Percentiles rank a stretch among this genome's conserved stretches.
Evolutionary conservation across 192 early-diverging fungal genomes (phyloP).

Genomic region (Oehlia diaphana): DNA sequence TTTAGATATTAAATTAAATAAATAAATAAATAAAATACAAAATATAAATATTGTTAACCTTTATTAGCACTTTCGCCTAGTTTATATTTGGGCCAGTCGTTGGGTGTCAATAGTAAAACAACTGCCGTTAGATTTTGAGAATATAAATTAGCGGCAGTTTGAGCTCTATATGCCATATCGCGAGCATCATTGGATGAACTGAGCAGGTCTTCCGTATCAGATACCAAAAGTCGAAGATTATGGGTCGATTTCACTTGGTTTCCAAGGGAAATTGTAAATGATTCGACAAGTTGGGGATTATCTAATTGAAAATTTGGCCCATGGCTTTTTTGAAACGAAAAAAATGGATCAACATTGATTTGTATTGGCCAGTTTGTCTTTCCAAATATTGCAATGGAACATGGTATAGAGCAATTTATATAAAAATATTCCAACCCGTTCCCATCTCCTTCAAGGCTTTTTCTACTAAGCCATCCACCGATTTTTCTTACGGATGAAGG

Average conservation of each 20-base stretch:
- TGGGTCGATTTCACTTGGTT: constrained; percentile 76
- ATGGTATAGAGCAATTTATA: neutral
- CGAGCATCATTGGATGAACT: constrained; percentile 43
- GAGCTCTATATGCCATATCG: constrained; percentile 64
- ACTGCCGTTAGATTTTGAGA: constrained; percentile 60
- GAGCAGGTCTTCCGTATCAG: constrained; percentile 52
- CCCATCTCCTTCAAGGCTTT: constrained; percentile 57
- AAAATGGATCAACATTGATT: neutral
- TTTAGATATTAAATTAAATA: neutral
- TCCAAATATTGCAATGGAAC: neutral
- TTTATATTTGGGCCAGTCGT: constrained; percentile 60
- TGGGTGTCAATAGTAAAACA: constrained; percentile 49
- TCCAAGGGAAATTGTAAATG: constrained; percentile 72
- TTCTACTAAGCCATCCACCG: constrained; percentile 63
- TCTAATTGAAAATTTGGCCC: constrained; percentile 3
- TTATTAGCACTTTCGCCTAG: constrained; percentile 51
- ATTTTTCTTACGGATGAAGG: constrained; percentile 47
- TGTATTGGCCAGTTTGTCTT: neutral
- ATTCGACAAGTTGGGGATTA: constrained; percentile 58
- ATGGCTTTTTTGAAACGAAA: neutral
- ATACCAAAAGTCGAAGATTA: constrained; percentile 62
- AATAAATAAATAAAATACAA: no score
- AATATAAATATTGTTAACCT: constrained; percentile 33
- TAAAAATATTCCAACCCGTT: constrained; percentile 37
- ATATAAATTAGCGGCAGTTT: constrained; percentile 67